These are phyloP conservation scores for Fusarium denticulatum DNA, from an alignment of 2,329 filamentous ascomycete species.

Conservation along the genomic window DNA sequence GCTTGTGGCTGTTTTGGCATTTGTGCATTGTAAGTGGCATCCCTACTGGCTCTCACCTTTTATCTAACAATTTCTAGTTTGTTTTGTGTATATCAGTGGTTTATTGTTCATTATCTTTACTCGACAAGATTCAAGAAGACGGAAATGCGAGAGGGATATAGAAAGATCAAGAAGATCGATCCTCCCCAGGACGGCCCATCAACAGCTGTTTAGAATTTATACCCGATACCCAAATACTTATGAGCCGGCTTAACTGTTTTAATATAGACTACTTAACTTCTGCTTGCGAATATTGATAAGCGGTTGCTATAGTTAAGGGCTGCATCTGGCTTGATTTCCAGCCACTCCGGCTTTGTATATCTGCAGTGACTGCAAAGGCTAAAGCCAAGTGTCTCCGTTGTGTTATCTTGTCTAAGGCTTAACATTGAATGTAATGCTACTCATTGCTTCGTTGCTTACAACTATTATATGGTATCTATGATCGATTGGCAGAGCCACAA, in stretches of 20 bases:
- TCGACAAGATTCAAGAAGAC: slow-evolving; percentile 15
- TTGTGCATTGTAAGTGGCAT: slow-evolving; percentile 16
- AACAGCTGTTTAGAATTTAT: background rate
- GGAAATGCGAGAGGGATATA: slow-evolving; percentile 21
- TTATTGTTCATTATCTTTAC: slow-evolving; percentile 10
- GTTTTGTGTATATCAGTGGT: slow-evolving; percentile 26
- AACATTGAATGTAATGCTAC: background rate
- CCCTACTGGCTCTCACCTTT: rapidly evolving
- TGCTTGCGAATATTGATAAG: background rate
- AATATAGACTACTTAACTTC: background rate
- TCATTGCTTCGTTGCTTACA: background rate
- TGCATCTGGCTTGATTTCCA: background rate
- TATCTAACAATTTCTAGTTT: background rate
- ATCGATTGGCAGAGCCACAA: background rate
- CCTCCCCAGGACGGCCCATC: background rate
- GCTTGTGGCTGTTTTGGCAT: slow-evolving; percentile 30
- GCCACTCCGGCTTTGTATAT: background rate
- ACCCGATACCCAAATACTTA: background rate
- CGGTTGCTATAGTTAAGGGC: background rate
- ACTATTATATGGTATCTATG: background rate
- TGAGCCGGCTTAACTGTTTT: background rate
- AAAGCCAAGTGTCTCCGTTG: background rate
- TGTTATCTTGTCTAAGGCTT: background rate
- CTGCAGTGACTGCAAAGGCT: too few species aligned
- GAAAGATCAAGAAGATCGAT: slow-evolving; percentile 14